Evolutionary conservation across 108 stramenopile species (phyloP), one percentile per base, ranked within the genome.

Genomic region (Nitzschia putrida): DNA sequence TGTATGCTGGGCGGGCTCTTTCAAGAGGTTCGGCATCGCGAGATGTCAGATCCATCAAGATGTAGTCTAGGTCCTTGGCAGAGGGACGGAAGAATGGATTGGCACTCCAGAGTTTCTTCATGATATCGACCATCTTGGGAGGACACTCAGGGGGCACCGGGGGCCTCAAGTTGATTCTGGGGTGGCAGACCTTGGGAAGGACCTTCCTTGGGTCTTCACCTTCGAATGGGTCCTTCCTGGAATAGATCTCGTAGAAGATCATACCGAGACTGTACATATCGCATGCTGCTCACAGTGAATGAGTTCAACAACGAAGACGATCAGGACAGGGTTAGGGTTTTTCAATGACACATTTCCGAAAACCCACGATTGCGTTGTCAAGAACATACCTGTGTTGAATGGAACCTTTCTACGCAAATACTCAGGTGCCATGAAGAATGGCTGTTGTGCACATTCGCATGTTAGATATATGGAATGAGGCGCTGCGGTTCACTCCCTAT

Each of bases 361-460:
- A 34, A 34, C 4, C 4, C 4, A n/a, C 29, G 4, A 34, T 3
- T 34, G 29, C 29, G 29, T 34, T 34, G 4, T 34, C 29, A 34
- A 34, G 1, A 4, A 34, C 29, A 3, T 34, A 34, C 29, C 29
- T 4, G 29, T 34, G 29, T 34, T 34, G 29, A 3, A 34, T 34
- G 29, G 29, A 34, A 34, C 29, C 4, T 34, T 34, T 4, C 79
- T 66, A 13, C 81, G 53, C 23, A 87, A 65, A 25, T 84, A 53
- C 63, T 93, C 96, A 5, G 96, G 96, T 2, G 94, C 95, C 98
- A 97, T 98, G 94, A 93, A 97, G 66, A 85, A 96, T 71, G 18
- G 77, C 14, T 34, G 29, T 34, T 34, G 29, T 34, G 29, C 29
- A 34, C 3, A 34, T 34, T 34, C n/a, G n/a, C n/a, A 34, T 34